Conservation (phyloP, 2,329 filamentous ascomycete species). For the Cercospora brassicicola region DNA sequence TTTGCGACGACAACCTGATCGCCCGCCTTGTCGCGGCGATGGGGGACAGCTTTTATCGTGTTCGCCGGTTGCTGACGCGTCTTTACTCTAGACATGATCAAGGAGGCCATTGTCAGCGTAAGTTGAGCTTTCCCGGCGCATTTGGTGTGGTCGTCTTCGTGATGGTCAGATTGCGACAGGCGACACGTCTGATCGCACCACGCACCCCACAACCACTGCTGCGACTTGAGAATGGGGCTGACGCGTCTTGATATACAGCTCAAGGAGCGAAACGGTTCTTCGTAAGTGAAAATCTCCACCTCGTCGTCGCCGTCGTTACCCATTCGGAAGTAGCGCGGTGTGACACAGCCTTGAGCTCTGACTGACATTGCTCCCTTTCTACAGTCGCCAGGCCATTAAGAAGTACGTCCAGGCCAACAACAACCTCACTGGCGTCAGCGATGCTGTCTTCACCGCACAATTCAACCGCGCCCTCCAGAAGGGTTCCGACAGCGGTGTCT, state of each 20-base stretch:
- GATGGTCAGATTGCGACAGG: conserved; percentile 31
- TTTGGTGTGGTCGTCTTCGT: conserved; percentile 28
- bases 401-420: conserved; percentile 75
- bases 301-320: conserved; percentile 31
- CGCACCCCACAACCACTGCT: conserved; percentile 9
- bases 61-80: conserved; percentile 54
- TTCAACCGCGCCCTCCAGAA: conserved; percentile 83
- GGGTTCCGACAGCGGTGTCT: conserved; percentile 83
- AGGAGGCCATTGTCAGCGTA: conserved; percentile 69
- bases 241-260: conserved; percentile 57
- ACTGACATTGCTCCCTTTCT: conserved; percentile 30
- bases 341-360: conserved; percentile 23
- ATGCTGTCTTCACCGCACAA: conserved; percentile 65
- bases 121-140: conserved; percentile 58
- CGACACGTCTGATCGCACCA: conserved; percentile 19
- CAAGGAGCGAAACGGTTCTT: conserved; percentile 69
- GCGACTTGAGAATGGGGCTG: conserved; percentile 43
- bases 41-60: conserved; percentile 22
- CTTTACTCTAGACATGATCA: conserved; percentile 64
- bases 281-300: conserved; percentile 53
- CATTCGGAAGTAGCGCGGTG: conserved; percentile 16
- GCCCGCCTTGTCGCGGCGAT: conserved; percentile 24
- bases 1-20: conserved; percentile 41
- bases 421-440: conserved; percentile 56
- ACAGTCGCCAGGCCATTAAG: conserved; percentile 70